A percentile compares a stretch with the other conserved stretches of the same genome.
Evolutionary conservation across 257 asterid genomes (phyloP).

Genomic region (Ophiorrhiza pumila): DNA sequence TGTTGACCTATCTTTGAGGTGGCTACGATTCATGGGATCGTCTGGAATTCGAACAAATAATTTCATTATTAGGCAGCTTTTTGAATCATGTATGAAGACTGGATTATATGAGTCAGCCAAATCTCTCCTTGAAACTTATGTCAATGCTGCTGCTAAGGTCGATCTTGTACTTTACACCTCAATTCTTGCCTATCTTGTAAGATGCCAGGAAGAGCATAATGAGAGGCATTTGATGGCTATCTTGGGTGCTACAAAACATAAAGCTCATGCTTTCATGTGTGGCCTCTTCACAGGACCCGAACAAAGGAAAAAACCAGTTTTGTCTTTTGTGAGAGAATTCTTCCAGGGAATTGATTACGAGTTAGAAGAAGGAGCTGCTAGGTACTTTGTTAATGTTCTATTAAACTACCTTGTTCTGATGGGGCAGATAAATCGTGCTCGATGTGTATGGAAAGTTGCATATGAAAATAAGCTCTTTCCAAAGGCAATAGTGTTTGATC

Average conservation of each 20-base stretch:
- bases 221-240: conserved; percentile 96
- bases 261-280: conserved; percentile 86
- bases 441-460: conserved; percentile 99
- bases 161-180: conserved; percentile 95
- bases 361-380: conserved; percentile 87
- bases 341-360: conserved; percentile 84
- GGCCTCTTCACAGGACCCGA: conserved; percentile 94
- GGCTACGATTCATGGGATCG: conserved; percentile 96
- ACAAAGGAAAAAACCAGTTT: conserved; percentile 81
- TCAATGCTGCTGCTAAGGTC: conserved; percentile 67
- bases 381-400: conserved; percentile 88
- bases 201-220: conserved; percentile 83
- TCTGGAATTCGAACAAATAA: conserved; percentile 87
- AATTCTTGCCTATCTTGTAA: conserved; percentile 78
- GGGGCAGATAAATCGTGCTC: conserved; percentile 98
- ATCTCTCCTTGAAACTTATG: conserved; percentile 89
- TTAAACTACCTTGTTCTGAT: conserved; percentile 91
- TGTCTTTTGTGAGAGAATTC: conserved; percentile 83
- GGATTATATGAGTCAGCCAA: conserved; percentile 84
- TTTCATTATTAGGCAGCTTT: conserved; percentile 89
- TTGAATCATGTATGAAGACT: conserved; percentile 92
- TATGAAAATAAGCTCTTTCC: conserved; percentile 94
- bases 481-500: conserved; percentile 96
- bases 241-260: conserved; percentile 76
- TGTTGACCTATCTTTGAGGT: conserved; percentile 84